phyloP scores from a whole-genome alignment of 78 protist species.

The Andalucia godoyi region DNA sequence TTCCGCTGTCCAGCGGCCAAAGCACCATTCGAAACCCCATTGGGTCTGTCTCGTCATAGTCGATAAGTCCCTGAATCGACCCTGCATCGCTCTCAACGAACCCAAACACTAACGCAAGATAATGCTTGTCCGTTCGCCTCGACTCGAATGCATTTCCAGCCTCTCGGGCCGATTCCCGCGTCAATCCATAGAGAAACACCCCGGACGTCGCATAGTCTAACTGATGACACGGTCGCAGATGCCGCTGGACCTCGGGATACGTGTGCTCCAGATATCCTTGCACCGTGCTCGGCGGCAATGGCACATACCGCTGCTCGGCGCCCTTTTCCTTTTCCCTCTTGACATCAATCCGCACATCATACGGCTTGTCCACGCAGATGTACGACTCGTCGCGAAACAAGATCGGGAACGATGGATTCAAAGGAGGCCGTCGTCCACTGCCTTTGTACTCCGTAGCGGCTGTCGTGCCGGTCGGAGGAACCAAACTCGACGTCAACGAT shows the following conservation, averaged over 20 bases:
- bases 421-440: too few species aligned
- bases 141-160: background rate
- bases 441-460: too few species aligned
- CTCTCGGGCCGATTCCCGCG: background rate
- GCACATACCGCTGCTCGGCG: background rate
- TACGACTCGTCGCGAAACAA: too few species aligned
- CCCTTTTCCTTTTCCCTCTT: background rate
- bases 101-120: slow-evolving; percentile 18
- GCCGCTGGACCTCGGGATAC: background rate
- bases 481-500: too few species aligned
- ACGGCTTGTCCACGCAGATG: slow-evolving; percentile 17
- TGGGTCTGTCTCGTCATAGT: slow-evolving; percentile 5
- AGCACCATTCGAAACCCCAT: slow-evolving; percentile 12
- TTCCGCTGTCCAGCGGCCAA: background rate
- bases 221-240: slow-evolving; percentile 13
- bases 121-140: background rate
- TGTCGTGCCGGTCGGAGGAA: too few species aligned
- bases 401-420: too few species aligned
- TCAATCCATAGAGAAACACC: slow-evolving; percentile 9
- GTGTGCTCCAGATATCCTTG: background rate
- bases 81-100: background rate
- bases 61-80: background rate
- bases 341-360: slow-evolving; percentile 10
- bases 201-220: slow-evolving; percentile 29
- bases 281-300: too few species aligned